Evolutionary conservation across 148 eudicot species (phyloP), one percentile per base, ranked within the genome.

Genomic region (Polygonum maritimum): DNA sequence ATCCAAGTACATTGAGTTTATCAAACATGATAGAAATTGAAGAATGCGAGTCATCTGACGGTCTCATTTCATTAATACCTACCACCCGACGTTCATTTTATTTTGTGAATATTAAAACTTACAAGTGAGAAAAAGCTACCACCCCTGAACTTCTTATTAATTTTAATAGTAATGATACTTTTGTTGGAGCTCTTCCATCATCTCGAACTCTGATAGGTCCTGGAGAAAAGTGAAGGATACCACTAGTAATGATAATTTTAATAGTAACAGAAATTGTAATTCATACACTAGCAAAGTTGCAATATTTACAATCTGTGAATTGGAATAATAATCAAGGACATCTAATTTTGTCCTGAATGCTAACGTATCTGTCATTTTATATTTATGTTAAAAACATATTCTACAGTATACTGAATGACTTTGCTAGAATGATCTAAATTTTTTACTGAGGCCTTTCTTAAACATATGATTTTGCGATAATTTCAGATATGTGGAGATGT

Each of bases 401-500:
- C 18, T 63, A 33, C 40, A 40, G 16, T 63, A 4, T 63, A 33
- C 2, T 31, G 39, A 3, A 63, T 33, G 6, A 8, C 39, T 63
- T 63, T 63, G 38, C 69, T 15, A 60, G 67, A n/a, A 3, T 54
- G 60, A 60, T 36, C 38, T 22, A 10, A 35, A 26, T 10, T 60
- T 22, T 22, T 9, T 0, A 19, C 2, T 22, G 35, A 21, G 36
- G 26, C 38, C 36, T 60, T 60, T 14, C 44, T 39, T 31, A 39
- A 22, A 26, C 12, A 8, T 22, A 15, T n/a, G 47, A 75, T 55
- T 31, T 55, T 51, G 22, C 38, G 8, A 36, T 52, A 48, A 36
- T 52, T 57, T 84, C 83, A 95, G 99, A 84, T 95, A 74, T 83
- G 92, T 78, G 99, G 94, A 78, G 99, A 95, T 82, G 86, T 95